phyloP scores from a whole-genome alignment of 78 protist genomes.

The Cavenderia fasciculata region DNA sequence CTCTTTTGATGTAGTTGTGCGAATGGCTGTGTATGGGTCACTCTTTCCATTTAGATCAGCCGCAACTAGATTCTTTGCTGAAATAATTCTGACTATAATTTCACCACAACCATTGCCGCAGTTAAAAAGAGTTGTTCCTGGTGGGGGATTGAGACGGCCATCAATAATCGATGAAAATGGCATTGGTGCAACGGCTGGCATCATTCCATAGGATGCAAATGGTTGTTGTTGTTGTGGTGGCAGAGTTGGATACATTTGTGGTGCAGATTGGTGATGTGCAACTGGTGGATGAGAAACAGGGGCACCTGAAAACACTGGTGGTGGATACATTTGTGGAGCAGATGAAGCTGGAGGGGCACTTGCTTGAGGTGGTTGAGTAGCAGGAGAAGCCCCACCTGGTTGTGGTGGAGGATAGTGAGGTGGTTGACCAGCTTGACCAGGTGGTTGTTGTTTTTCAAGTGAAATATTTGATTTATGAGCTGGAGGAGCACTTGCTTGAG shows the following conservation, averaged over 20 bases:
- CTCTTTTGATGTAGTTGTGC: not conserved
- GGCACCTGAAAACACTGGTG: too few relatives aligned
- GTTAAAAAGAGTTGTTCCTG: not conserved
- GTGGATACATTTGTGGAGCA: not conserved
- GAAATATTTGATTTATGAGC: not conserved
- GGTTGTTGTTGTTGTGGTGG: not conserved
- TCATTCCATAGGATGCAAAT: not conserved
- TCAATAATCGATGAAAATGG: not conserved
- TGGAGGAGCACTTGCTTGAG: not conserved
- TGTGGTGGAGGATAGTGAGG: not conserved
- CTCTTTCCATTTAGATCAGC: conserved; percentile 37
- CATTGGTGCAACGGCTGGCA: not conserved
- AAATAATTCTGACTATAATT: conserved; percentile 11
- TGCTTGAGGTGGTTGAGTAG: not conserved
- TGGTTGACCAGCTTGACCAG: conserved; percentile 4
- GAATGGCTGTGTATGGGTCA: not conserved
- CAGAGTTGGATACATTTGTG: not conserved
- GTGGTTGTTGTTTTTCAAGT: not conserved
- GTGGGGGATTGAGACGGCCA: not conserved
- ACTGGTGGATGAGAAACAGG: too few relatives aligned
- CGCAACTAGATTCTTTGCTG: conserved; percentile 14
- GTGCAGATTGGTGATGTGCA: not conserved
- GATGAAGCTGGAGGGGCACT: not conserved
- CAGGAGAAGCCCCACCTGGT: not conserved
- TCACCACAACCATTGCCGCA: not conserved